Evolutionary conservation across 1,139 yeast species (phyloP).

Genomic region (Magnusiomyces fungicola): DNA sequence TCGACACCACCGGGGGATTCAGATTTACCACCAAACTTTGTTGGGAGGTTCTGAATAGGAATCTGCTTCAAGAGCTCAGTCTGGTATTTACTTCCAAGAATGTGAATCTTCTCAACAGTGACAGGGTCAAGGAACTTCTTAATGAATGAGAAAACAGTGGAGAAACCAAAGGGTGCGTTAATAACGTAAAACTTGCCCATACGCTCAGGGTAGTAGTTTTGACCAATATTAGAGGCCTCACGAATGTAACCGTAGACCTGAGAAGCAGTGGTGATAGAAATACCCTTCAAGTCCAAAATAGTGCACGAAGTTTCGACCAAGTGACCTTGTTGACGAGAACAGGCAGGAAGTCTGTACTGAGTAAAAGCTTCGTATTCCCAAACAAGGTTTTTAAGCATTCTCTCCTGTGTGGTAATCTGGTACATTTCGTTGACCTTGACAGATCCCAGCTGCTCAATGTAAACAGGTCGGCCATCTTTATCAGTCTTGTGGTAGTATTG

Average conservation of each 20-base stretch:
- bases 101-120: slow-evolving; percentile 92
- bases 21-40: slow-evolving; percentile 80
- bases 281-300: slow-evolving; percentile 89
- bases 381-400: slow-evolving; percentile 91
- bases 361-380: slow-evolving; percentile 96
- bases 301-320: slow-evolving; percentile 95
- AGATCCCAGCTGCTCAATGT: slow-evolving; percentile 86
- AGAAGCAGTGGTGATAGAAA: slow-evolving; percentile 73
- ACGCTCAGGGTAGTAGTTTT: slow-evolving; percentile 98
- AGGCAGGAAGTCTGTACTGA: slow-evolving; percentile 81
- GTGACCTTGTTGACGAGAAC: slow-evolving; percentile 72
- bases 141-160: slow-evolving; percentile 84
- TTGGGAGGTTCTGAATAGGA: slow-evolving; percentile 87
- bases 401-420: slow-evolving; percentile 88
- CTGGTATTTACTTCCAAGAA: slow-evolving; percentile 71
- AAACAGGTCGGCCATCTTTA: slow-evolving; percentile 93
- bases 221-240: slow-evolving; percentile 92
- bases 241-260: slow-evolving; percentile 82
- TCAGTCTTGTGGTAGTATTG: slow-evolving; percentile 97
- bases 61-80: slow-evolving; percentile 84
- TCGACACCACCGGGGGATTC: slow-evolving; percentile 69
- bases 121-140: slow-evolving; percentile 96
- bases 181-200: slow-evolving; percentile 96
- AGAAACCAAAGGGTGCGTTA: slow-evolving; percentile 96
- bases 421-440: slow-evolving; percentile 88